Base-by-base conservation (phyloP, 371 early-diverging fungal genomes). In the Mucor sp. region DNA sequence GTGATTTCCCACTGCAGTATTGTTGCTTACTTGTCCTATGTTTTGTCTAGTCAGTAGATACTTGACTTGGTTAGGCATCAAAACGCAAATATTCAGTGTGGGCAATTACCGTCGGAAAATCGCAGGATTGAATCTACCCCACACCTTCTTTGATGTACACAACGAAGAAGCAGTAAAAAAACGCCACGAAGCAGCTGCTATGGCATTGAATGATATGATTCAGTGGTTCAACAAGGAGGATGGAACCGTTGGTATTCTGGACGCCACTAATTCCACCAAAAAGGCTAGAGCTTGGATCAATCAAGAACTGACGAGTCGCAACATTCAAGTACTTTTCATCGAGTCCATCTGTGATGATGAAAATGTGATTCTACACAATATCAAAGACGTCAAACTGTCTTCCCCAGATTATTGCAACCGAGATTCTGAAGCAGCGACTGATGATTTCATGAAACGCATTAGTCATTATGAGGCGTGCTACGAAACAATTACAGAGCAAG, bases 211-310 rank as follows among this genome's bases (percentile, higher is more conserved):
- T 11, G 98, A 97, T 73, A 93, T 98, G 94, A 74, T 96, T 21
- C 71, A 74, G 39, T 99, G 97, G 97, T 91, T 98, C 68, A 82
- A 86, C 27, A 86, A 84, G 61, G 87, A 87, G 17, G 80, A 88
- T 33, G 92, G 89, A 8, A 85, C 84, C 3, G 94, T 96, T 17
- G 98, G 93, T 14, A 87, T 97, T 19, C 96, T 97, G 71, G 99
- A 99, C 74, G 99, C 97, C 21, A 98, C 98, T 14, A 98, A 99
- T 75, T 93, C 95, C 14, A 97, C 98, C 0, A 84, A 77, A n/a
- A 89, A 88, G 50, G 84, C 97, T 58, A 82, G 99, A 70, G 74
- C 82, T 47, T 84, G 88, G 84, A 81, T 98, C 30, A 74, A 90
- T 39, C 85, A 91, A 11, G 67, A 58, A 55, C 89, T 93, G 71